Evolutionary conservation across 331 rosid species (phyloP).

Genomic region (Saraca asoca): DNA sequence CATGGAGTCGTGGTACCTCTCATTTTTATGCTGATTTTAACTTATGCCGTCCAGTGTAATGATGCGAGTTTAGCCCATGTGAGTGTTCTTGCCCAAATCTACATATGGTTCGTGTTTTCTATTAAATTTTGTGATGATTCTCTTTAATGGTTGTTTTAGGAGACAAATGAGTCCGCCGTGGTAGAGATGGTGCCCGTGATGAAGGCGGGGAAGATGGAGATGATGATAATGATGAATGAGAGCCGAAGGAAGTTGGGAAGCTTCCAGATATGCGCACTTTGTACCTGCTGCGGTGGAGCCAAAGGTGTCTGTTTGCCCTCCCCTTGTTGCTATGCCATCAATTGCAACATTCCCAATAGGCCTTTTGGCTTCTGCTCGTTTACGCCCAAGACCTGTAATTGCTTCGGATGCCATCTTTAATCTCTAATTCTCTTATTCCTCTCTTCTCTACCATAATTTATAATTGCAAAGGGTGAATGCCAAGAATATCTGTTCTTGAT

Average conservation of each 20-base stretch:
- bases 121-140: constrained; percentile 10
- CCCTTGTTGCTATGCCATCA: constrained; percentile 98
- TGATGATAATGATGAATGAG: constrained; percentile 68
- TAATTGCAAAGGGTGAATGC: constrained; percentile 61
- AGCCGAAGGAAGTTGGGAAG: constrained; percentile 81
- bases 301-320: constrained; percentile 89
- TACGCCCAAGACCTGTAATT: constrained; percentile 97
- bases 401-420: constrained; percentile 92
- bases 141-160: constrained; percentile 48
- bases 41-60: constrained; percentile 34
- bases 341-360: constrained; percentile 94
- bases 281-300: constrained; percentile 97
- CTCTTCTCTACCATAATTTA: constrained; percentile 37
- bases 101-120: no score
- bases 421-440: constrained; percentile 43
- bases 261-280: constrained; percentile 91
- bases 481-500: constrained; percentile 75
- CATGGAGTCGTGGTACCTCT: constrained; percentile 60
- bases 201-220: constrained; percentile 60
- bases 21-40: constrained; percentile 56
- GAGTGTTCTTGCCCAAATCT: constrained; percentile 42
- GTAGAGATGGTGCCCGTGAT: constrained; percentile 57
- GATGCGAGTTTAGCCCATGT: constrained; percentile 61
- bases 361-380: constrained; percentile 98
- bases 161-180: constrained; percentile 64